phyloP scores from a whole-genome alignment of 495 filamentous ascomycete species.

The Hyaloscypha hepaticicola region DNA sequence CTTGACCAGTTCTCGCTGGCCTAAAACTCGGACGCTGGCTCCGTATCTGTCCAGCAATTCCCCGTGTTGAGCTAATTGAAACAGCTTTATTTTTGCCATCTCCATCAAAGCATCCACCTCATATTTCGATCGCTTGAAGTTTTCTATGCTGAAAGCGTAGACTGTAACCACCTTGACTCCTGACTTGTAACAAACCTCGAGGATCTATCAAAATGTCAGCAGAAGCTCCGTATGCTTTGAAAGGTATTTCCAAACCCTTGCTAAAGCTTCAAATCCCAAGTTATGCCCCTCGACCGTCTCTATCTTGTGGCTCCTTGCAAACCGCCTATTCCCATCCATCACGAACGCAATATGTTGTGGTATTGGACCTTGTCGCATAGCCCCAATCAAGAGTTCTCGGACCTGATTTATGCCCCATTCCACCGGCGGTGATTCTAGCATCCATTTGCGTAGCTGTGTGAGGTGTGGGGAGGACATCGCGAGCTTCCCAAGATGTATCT shows the following conservation, averaged over 20 bases:
- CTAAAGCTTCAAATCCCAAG: conserved; percentile 91
- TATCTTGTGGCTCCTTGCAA: conserved; percentile 84
- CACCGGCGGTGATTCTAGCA: conserved; percentile 82
- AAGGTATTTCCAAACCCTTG: conserved; percentile 50
- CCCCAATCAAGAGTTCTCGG: conserved; percentile 80
- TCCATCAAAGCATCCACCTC: conserved; percentile 98
- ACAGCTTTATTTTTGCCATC: conserved; percentile 91
- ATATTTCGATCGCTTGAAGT: conserved; percentile 97
- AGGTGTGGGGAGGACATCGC: conserved; percentile 63
- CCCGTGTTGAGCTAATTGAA: conserved; percentile 88
- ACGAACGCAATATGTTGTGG: conserved; percentile 95
- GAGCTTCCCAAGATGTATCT: conserved; percentile 1
- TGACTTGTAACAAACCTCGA: conserved; percentile 96
- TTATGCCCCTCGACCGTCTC: conserved; percentile 98
- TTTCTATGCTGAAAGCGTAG: conserved; percentile 98
- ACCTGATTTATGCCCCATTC: conserved; percentile 75
- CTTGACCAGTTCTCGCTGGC: conserved; percentile 74
- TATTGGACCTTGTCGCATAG: conserved; percentile 84
- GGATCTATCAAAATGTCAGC: conserved; percentile 54
- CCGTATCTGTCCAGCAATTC: conserved; percentile 92
- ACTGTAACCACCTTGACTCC: conserved; percentile 95
- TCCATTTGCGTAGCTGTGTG: conserved; percentile 77
- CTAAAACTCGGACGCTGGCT: conserved; percentile 78
- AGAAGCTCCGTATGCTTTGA: background rate
- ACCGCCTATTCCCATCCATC: conserved; percentile 96